Evolutionary conservation across 2,329 filamentous ascomycete genomes (phyloP).

Genomic region (Albophoma yamanashiensis): DNA sequence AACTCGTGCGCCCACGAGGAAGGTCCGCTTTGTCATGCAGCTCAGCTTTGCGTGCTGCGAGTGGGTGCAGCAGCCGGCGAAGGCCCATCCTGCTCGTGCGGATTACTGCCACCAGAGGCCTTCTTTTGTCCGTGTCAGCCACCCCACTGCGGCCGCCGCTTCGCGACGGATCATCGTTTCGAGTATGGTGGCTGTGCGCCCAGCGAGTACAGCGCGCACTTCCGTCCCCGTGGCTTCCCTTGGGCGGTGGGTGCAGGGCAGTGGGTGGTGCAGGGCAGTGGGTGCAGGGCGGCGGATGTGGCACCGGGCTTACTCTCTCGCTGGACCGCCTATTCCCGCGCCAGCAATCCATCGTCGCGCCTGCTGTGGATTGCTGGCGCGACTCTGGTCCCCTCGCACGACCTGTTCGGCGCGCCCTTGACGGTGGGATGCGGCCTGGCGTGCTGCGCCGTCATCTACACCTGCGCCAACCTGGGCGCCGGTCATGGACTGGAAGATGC

Average conservation of each 20-base stretch:
- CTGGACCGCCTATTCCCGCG: neutral
- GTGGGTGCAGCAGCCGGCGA: neutral
- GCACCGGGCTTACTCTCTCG: neutral
- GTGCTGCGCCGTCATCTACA: neutral
- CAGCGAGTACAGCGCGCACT: neutral
- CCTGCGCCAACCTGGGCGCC: neutral
- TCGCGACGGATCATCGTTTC: neutral
- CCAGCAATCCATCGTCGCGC: neutral
- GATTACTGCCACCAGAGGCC: neutral
- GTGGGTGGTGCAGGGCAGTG: too few species aligned
- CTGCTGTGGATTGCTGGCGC: too few species aligned
- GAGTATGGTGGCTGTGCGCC: neutral
- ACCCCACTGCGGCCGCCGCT: neutral
- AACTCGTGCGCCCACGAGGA: conserved; percentile 9
- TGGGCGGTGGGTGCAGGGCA: neutral
- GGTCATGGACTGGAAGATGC: neutral
- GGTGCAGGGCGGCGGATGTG: neutral
- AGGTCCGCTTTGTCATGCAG: conserved; percentile 4
- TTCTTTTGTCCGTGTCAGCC: neutral
- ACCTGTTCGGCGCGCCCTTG: neutral
- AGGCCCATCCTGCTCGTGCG: neutral
- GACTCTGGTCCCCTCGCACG: neutral
- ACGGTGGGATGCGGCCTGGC: neutral
- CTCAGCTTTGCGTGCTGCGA: neutral
- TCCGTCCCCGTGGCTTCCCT: neutral